Base-by-base conservation (phyloP, 768 basidiomycete species). In the Leccinum variicolor region DNA sequence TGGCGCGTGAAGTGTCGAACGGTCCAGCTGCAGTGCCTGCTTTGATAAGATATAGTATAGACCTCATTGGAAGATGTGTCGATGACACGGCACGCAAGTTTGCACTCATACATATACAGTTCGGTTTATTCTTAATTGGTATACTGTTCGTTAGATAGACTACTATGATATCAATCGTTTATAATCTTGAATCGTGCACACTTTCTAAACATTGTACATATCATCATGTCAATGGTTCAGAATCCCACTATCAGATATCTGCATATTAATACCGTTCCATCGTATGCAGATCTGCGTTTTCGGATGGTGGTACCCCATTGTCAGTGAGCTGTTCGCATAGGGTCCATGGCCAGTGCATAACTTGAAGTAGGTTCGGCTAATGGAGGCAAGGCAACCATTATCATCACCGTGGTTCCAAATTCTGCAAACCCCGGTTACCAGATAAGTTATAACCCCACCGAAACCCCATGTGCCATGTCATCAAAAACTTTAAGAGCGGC, bases 1-100 rank as follows among this genome's bases (percentile, higher is more conserved):
- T 64, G 63, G 63, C 52, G 33, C 8, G 13, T 19, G 0, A 55
- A 23, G 34, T 57, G 53, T 25, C 11, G 53, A 15, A 26, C 8
- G 19, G 8, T 25, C 11, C 33, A 33, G n/a, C 2, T 50, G 17
- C 25, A 50, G 28, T 48, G 11, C 21, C 21, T 13, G 6, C 17
- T 23, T 6, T 17, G 7, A n/a, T n/a, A 0, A 39, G 3, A n/a
- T 5, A 33, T 33, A 39, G 3, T 10, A 41, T 41, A 8, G 21
- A 45, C 13, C 1, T 14, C 17, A 6, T 45, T 23, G n/a, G 43
- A 45, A 45, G 6, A 45, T 45, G 21, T 13, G 21, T 13, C 7
- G 43, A 23, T 23, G 45, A 23, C 13, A 25, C 7, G 45, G 45
- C 6, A 46, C 14, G 23, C 3, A 46, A 10, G n/a, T 29, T 29